phyloP scores from a whole-genome alignment of 495 filamentous ascomycete species.

The Penicillium atrosanguineum region DNA sequence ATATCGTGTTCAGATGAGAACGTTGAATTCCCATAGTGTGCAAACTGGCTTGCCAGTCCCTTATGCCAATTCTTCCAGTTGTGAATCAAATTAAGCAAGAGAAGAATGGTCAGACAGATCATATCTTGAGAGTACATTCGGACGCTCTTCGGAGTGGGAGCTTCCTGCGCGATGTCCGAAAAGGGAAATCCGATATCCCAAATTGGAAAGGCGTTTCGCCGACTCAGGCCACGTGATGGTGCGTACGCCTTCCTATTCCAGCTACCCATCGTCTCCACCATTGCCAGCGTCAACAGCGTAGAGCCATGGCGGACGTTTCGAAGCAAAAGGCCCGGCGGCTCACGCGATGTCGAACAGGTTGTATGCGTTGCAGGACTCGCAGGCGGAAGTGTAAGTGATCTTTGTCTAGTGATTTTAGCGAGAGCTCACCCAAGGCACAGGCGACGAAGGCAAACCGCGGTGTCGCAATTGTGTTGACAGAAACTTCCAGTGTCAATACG shows the following conservation, averaged over 20 bases:
- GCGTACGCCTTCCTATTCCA: conserved; percentile 22
- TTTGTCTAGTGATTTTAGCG: not conserved
- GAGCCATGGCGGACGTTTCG: conserved; percentile 11
- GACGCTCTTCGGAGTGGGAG: too few relatives aligned
- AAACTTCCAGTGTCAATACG: conserved; percentile 39
- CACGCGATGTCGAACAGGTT: conserved; percentile 42
- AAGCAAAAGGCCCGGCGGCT: conserved; percentile 16
- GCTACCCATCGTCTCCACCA: not conserved
- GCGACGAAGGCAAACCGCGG: conserved; percentile 41
- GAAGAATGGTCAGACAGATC: too few relatives aligned
- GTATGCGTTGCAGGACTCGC: conserved; percentile 41
- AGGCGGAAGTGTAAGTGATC: conserved; percentile 38
- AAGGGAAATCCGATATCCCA: too few relatives aligned
- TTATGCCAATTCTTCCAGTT: too few relatives aligned
- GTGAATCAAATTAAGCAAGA: too few relatives aligned
- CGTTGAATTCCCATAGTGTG: too few relatives aligned
- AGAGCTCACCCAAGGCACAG: conserved; percentile 16
- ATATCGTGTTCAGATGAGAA: too few relatives aligned
- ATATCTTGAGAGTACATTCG: too few relatives aligned
- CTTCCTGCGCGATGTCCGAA: too few relatives aligned
- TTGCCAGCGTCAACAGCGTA: not conserved
- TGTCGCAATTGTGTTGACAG: conserved; percentile 44
- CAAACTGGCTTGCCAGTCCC: too few relatives aligned
- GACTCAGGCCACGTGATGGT: conserved; percentile 4
- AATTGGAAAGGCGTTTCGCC: not conserved